Percentiles rank a stretch among this genome's conserved stretches.
These are phyloP conservation scores for Aureobasidium sp. DNA, from an alignment of 2,329 filamentous ascomycete genomes.

Conservation along the genomic window DNA sequence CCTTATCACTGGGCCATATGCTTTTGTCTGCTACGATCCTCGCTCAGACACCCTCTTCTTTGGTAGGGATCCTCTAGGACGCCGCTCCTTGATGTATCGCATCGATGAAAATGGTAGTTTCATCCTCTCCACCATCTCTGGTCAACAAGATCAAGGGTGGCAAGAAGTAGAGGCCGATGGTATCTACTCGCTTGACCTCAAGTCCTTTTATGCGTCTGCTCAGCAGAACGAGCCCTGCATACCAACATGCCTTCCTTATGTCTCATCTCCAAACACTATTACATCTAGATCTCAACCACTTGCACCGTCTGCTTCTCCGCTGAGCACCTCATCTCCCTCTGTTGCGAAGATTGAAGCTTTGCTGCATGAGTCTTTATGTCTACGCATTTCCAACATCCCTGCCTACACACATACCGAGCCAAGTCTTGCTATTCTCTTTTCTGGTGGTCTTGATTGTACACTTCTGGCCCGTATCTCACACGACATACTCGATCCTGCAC, in stretches of 20 bases:
- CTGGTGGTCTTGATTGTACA: conserved; percentile 88
- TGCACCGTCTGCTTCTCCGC: neutral
- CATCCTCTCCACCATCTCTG: conserved; percentile 63
- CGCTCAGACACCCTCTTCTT: conserved; percentile 58
- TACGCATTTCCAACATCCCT: conserved; percentile 53
- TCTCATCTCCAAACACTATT: neutral
- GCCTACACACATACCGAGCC: too few relatives aligned
- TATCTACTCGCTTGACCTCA: conserved; percentile 60
- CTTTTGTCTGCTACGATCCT: conserved; percentile 75
- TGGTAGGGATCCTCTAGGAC: conserved; percentile 77
- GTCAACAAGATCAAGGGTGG: conserved; percentile 48
- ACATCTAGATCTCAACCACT: neutral
- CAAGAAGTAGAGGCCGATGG: conserved; percentile 77
- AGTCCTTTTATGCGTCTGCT: neutral
- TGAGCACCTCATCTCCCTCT: neutral
- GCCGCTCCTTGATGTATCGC: conserved; percentile 64
- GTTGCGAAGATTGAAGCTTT: conserved; percentile 10
- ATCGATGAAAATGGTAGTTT: conserved; percentile 44
- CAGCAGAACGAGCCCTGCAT: neutral
- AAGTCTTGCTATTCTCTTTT: conserved; percentile 80
- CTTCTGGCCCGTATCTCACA: conserved; percentile 73
- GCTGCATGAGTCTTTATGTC: conserved; percentile 20
- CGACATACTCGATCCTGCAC: conserved; percentile 58
- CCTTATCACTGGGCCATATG: conserved; percentile 60
- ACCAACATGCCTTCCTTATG: neutral